These are phyloP conservation scores for Beauveria pseudobassiana DNA, from an alignment of 2,329 filamentous ascomycete genomes.

Conservation along the genomic window DNA sequence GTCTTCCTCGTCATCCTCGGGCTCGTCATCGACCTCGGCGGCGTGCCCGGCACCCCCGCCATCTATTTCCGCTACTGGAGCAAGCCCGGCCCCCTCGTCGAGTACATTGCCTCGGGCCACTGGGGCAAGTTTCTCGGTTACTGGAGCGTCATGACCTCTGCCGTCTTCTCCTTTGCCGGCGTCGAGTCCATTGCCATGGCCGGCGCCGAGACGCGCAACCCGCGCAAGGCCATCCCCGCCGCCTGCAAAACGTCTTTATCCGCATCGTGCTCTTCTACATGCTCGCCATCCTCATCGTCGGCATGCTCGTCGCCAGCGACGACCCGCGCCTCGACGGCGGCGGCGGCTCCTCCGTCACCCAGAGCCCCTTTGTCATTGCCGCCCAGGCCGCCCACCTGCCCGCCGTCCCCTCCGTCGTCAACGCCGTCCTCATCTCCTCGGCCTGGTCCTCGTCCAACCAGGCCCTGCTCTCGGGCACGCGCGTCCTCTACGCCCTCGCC, in stretches of 20 bases:
- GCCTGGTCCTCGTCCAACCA: conserved; percentile 65
- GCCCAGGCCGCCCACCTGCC: conserved; percentile 59
- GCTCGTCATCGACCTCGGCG: conserved; percentile 55
- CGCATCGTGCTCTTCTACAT: conserved; percentile 54
- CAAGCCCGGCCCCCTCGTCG: conserved; percentile 58
- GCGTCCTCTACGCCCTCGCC: conserved; percentile 52
- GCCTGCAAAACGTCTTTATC: conserved; percentile 52
- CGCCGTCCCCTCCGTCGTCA: conserved; percentile 64
- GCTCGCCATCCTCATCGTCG: conserved; percentile 63
- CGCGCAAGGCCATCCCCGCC: conserved; percentile 42
- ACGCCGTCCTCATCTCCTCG: conserved; percentile 67
- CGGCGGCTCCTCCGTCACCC: conserved; percentile 37
- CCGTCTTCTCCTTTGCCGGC: conserved; percentile 63
- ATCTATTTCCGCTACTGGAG: conserved; percentile 65
- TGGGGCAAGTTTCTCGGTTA: conserved; percentile 62
- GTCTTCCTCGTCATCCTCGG: conserved; percentile 55
- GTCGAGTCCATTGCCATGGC: conserved; percentile 56
- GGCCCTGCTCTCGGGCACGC: conserved; percentile 51
- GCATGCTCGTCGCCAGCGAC: conserved; percentile 53
- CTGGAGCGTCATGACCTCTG: conserved; percentile 52
- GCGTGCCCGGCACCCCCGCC: conserved; percentile 47
- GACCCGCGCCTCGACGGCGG: conserved; percentile 45
- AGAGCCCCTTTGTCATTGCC: conserved; percentile 64
- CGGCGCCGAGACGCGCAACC: conserved; percentile 51
- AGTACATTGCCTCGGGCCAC: conserved; percentile 50